phyloP scores from a whole-genome alignment of 768 basidiomycete species.

The Calvatia gigantea region DNA sequence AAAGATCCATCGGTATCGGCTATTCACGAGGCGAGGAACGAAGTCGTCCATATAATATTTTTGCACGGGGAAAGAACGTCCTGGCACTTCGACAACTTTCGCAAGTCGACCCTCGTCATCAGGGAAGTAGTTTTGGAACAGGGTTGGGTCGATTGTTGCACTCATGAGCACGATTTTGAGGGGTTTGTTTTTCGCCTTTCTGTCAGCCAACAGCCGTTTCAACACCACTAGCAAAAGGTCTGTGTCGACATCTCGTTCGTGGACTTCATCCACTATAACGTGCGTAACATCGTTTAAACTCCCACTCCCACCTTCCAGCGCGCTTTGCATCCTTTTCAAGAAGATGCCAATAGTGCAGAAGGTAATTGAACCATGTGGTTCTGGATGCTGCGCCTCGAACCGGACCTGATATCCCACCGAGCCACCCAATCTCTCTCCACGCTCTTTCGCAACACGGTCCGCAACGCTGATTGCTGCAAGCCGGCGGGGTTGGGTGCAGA shows the following conservation, averaged over 20 bases:
- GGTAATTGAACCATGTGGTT: slow-evolving; percentile 79
- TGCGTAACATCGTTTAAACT: slow-evolving; percentile 80
- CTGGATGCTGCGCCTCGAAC: slow-evolving; percentile 79
- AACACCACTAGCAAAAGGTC: slow-evolving; percentile 87
- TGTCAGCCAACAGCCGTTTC: slow-evolving; percentile 74
- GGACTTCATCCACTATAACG: slow-evolving; percentile 92
- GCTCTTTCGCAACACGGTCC: slow-evolving; percentile 85
- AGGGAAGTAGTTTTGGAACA: slow-evolving; percentile 88
- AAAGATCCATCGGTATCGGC: slow-evolving; percentile 59
- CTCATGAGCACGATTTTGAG: slow-evolving; percentile 93
- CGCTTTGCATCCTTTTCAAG: slow-evolving; percentile 79
- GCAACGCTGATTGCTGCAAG: slow-evolving; percentile 92
- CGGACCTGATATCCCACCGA: slow-evolving; percentile 91
- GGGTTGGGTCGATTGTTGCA: slow-evolving; percentile 87
- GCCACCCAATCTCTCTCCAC: slow-evolving; percentile 66
- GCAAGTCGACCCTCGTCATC: slow-evolving; percentile 59
- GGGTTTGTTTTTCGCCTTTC: slow-evolving; percentile 64
- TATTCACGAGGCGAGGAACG: slow-evolving; percentile 45
- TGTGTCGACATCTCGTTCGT: slow-evolving; percentile 93
- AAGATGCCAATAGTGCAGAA: slow-evolving; percentile 95
- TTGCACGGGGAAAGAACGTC: slow-evolving; percentile 85
- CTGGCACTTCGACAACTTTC: slow-evolving; percentile 78
- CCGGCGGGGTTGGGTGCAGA: slow-evolving; percentile 92
- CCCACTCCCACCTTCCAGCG: slow-evolving; percentile 44
- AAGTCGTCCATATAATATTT: slow-evolving; percentile 82